Percentiles rank a stretch among this genome's conserved stretches.
Conservation (phyloP, 306 rosid species). For the Alnus glutinosa region DNA sequence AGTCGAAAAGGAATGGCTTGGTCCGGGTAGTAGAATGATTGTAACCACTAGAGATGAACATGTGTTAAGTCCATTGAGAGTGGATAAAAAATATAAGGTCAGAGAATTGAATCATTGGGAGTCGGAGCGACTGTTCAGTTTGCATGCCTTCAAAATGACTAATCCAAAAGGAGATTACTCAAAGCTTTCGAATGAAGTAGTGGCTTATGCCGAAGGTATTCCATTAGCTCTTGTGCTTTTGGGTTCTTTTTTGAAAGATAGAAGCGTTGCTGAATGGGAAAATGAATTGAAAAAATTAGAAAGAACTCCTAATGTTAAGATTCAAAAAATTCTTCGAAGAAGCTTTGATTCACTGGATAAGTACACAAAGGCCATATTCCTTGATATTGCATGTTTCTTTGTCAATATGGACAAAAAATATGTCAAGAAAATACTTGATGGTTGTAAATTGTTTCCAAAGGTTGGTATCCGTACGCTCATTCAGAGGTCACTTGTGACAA, state of each 20-base stretch:
- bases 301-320: too few relatives aligned
- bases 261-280: too few relatives aligned
- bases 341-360: too few relatives aligned
- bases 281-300: too few relatives aligned
- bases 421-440: too few relatives aligned
- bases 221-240: slow-evolving; percentile 46
- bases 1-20: slow-evolving; percentile 8
- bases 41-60: slow-evolving; percentile 29
- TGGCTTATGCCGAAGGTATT: slow-evolving; percentile 32
- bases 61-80: neutral
- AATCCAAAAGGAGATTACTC: neutral
- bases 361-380: too few relatives aligned
- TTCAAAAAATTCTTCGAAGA: too few relatives aligned
- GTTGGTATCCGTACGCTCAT: too few relatives aligned
- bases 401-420: too few relatives aligned
- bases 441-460: too few relatives aligned
- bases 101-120: slow-evolving; percentile 11
- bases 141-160: slow-evolving; percentile 30
- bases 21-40: slow-evolving; percentile 28
- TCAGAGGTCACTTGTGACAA: too few relatives aligned
- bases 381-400: too few relatives aligned
- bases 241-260: neutral
- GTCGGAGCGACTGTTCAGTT: slow-evolving; percentile 31
- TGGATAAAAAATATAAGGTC: neutral
- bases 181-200: slow-evolving; percentile 5